These are phyloP conservation scores for Aspergillus bertholletiae DNA, from an alignment of 495 filamentous ascomycete species.

Conservation along the genomic window DNA sequence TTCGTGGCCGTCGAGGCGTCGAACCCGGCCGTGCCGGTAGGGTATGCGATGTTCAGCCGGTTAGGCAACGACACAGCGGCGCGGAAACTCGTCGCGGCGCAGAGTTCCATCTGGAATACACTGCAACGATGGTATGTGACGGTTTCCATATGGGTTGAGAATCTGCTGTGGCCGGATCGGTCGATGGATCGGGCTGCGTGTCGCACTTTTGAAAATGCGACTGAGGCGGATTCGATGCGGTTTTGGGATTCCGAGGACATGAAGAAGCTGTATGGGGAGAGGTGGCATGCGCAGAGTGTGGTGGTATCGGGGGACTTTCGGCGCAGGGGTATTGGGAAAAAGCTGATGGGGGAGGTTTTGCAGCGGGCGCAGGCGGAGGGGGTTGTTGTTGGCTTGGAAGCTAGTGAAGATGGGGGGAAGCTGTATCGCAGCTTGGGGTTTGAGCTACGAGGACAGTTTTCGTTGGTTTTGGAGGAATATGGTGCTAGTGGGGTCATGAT, in stretches of 20 bases:
- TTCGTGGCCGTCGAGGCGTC: background rate
- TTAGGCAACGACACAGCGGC: background rate
- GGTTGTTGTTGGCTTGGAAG: background rate
- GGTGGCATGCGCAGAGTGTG: background rate
- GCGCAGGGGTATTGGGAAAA: background rate
- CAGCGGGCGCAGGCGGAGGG: background rate
- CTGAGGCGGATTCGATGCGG: background rate
- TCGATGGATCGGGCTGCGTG: background rate
- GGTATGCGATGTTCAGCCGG: background rate
- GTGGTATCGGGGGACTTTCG: background rate
- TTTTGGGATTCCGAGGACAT: background rate
- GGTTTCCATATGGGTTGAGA: background rate
- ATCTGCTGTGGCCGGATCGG: background rate
- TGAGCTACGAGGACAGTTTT: background rate
- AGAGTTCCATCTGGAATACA: background rate
- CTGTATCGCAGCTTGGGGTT: background rate
- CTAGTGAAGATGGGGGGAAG: background rate
- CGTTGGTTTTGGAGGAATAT: background rate
- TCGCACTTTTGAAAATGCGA: background rate
- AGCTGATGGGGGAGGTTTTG: background rate
- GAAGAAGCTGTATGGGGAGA: background rate
- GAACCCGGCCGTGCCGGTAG: background rate
- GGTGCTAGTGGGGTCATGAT: background rate
- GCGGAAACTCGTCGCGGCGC: background rate
- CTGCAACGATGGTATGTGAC: background rate